phyloP scores from a whole-genome alignment of 2,329 filamentous ascomycete genomes.

The Nemania serpens region DNA sequence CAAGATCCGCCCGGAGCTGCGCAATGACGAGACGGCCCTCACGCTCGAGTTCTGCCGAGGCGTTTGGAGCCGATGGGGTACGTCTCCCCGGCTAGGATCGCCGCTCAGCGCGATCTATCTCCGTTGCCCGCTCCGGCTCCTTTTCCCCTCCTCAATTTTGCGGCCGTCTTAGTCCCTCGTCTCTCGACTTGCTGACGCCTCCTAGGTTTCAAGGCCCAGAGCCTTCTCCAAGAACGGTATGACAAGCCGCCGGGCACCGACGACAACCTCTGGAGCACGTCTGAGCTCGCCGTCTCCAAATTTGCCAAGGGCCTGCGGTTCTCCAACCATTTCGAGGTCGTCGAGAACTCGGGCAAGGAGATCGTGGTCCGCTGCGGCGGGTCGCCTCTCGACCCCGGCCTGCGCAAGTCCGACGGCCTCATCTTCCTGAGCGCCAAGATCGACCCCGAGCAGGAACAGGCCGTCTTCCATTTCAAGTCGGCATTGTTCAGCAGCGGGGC shows the following conservation, averaged over 20 bases:
- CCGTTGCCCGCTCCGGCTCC: no score
- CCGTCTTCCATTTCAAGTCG: conserved; percentile 41
- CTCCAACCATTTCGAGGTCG: conserved; percentile 44
- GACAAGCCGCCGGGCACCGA: conserved; percentile 40
- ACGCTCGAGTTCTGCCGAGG: conserved; percentile 70
- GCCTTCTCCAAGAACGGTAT: conserved; percentile 40
- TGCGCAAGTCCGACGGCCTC: conserved; percentile 40
- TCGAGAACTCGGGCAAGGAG: conserved; percentile 38
- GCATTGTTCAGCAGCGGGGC: conserved; percentile 39
- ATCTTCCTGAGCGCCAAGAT: conserved; percentile 40
- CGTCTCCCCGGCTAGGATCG: conserved; percentile 41
- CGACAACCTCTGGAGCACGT: conserved; percentile 38
- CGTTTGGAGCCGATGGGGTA: conserved; percentile 69
- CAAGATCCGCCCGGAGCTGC: conserved; percentile 67
- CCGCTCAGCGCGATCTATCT: not conserved
- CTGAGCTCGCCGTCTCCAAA: conserved; percentile 37
- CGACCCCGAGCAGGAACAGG: conserved; percentile 37
- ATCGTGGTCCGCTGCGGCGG: conserved; percentile 41
- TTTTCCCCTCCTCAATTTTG: not conserved
- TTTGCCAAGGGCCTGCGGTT: conserved; percentile 39
- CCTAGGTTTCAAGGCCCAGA: conserved; percentile 53
- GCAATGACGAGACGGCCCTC: conserved; percentile 62
- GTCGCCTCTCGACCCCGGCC: conserved; percentile 37
- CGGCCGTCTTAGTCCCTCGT: not conserved
- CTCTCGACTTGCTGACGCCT: conserved; percentile 7